Conservation (phyloP, 441 rosid genomes). For the Gossypium aridum region DNA sequence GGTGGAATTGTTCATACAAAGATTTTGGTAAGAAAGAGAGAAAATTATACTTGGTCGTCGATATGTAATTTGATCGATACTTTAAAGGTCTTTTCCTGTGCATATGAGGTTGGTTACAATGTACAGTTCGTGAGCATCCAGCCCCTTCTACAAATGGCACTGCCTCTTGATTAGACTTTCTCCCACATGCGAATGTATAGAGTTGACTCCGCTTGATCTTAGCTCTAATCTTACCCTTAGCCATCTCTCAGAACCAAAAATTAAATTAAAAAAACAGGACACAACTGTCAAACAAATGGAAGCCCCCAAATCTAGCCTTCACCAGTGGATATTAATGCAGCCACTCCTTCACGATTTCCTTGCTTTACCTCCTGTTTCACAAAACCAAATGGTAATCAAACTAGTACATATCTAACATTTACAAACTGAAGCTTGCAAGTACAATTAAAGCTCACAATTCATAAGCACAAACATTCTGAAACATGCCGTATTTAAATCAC, state of each 20-base stretch:
- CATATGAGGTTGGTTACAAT: constrained; percentile 71
- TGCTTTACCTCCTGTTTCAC: constrained; percentile 25
- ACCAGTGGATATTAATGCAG: constrained; percentile 12
- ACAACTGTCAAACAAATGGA: constrained; percentile 17
- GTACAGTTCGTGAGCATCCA: constrained; percentile 60
- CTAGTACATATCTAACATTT: not conserved
- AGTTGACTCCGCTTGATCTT: constrained; percentile 69
- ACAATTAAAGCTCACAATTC: constrained; percentile 4
- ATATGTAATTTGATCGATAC: constrained; percentile 71
- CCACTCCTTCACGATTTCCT: constrained; percentile 16
- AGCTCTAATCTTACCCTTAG: constrained; percentile 60
- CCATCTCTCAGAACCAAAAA: constrained; percentile 34
- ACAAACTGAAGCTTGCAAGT: constrained; percentile 2
- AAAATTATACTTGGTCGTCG: constrained; percentile 82
- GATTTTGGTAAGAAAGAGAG: constrained; percentile 81
- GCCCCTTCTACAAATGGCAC: constrained; percentile 63
- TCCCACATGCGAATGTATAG: constrained; percentile 75
- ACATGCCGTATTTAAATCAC: constrained; percentile 12
- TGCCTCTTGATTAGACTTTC: constrained; percentile 27
- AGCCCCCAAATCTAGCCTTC: constrained; percentile 22
- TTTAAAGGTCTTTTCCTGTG: constrained; percentile 73
- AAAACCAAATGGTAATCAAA: constrained; percentile 16
- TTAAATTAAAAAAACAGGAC: constrained; percentile 6
- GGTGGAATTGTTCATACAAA: constrained; percentile 86
- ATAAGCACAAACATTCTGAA: constrained; percentile 13